Conservation (phyloP, 2,329 filamentous ascomycete genomes). For the Thielaviopsis musarum region DNA sequence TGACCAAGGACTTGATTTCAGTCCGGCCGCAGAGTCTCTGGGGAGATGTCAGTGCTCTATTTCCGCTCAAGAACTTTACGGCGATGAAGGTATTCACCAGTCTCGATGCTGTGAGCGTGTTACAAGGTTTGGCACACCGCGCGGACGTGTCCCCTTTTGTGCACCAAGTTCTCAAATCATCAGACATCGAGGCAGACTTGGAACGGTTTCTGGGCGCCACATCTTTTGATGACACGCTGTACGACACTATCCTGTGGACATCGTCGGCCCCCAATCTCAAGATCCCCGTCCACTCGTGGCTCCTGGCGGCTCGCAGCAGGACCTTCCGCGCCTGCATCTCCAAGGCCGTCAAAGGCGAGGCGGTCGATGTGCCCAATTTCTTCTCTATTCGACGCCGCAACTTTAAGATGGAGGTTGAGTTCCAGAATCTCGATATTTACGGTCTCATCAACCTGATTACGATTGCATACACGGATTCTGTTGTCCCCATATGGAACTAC, state of each 20-base stretch:
- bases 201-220: conserved; percentile 28
- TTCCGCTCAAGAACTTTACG: conserved; percentile 48
- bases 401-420: conserved; percentile 17
- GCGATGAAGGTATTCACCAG: conserved; percentile 24
- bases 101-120: conserved; percentile 25
- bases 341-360: conserved; percentile 36
- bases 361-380: conserved; percentile 41
- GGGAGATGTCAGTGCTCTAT: conserved; percentile 53
- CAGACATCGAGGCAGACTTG: conserved; percentile 50
- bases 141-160: conserved; percentile 34
- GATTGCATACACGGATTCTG: conserved; percentile 63
- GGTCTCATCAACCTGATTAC: conserved; percentile 64
- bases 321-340: conserved; percentile 46
- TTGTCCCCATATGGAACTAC: conserved; percentile 78
- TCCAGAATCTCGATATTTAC: conserved; percentile 56
- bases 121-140: conserved; percentile 18
- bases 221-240: conserved; percentile 23
- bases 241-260: conserved; percentile 31
- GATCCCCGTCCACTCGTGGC: conserved; percentile 70
- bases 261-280: conserved; percentile 49
- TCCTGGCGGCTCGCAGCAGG: conserved; percentile 58
- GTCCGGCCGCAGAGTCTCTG: conserved; percentile 53
- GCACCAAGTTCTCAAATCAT: conserved; percentile 40
- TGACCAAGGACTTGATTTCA: conserved; percentile 54
- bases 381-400: conserved; percentile 31